phyloP scores from a whole-genome alignment of 805 yeast genomes.

The Ogataea methylovora region DNA sequence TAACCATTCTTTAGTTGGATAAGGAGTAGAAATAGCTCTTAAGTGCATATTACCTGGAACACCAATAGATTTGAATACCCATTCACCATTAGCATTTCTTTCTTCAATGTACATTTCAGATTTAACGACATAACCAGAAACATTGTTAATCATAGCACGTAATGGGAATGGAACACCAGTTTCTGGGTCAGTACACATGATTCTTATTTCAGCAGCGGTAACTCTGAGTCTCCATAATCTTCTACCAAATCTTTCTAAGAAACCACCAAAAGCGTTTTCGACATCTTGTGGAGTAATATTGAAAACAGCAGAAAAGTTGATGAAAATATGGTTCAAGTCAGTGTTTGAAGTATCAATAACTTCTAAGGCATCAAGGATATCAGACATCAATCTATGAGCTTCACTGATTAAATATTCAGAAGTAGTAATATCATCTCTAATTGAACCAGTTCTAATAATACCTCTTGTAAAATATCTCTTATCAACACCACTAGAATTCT shows the following conservation, averaged over 20 bases:
- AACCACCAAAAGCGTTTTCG: slow-evolving; percentile 95
- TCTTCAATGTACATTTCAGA: slow-evolving; percentile 93
- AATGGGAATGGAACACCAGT: slow-evolving; percentile 91
- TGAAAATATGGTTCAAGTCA: slow-evolving; percentile 94
- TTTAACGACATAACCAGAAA: slow-evolving; percentile 94
- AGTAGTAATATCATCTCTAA: slow-evolving; percentile 86
- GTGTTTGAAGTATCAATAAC: slow-evolving; percentile 91
- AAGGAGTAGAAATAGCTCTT: slow-evolving; percentile 92
- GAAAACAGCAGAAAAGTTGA: slow-evolving; percentile 93
- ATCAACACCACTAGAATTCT: slow-evolving; percentile 81
- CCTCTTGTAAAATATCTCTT: slow-evolving; percentile 96
- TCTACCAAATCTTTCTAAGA: slow-evolving; percentile 95
- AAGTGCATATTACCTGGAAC: slow-evolving; percentile 96
- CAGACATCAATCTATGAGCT: slow-evolving; percentile 93
- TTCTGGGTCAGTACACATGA: slow-evolving; percentile 83
- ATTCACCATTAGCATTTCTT: slow-evolving; percentile 85
- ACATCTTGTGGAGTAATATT: slow-evolving; percentile 93
- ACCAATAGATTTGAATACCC: slow-evolving; percentile 95
- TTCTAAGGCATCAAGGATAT: slow-evolving; percentile 90
- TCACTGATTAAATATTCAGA: slow-evolving; percentile 94
- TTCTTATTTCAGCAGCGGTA: slow-evolving; percentile 95
- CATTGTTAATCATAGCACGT: slow-evolving; percentile 93
- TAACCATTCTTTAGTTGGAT: slow-evolving; percentile 95
- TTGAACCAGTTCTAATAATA: slow-evolving; percentile 91
- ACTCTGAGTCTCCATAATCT: slow-evolving; percentile 94